phyloP scores from a whole-genome alignment of 106 monocot genomes.

The Acorus gramineus region DNA sequence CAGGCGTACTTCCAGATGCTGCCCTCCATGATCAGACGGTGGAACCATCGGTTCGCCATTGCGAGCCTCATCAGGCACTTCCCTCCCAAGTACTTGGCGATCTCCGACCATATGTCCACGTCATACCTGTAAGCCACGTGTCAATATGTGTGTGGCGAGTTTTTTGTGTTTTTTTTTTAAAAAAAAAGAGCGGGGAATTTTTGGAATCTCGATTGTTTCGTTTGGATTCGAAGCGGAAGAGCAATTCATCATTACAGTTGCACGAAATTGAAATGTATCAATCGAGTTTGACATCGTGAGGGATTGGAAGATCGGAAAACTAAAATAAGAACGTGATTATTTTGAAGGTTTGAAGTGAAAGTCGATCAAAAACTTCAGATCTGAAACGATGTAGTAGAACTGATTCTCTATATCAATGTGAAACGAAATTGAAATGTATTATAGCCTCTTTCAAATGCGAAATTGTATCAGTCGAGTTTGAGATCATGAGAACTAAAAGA shows the following conservation, averaged over 20 bases:
- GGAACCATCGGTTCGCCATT: conserved; percentile 62
- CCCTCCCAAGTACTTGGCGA: conserved; percentile 67
- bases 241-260: no score
- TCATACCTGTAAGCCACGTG: conserved; percentile 42
- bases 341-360: no score
- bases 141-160: neutral
- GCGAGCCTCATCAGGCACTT: conserved; percentile 39
- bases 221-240: no score
- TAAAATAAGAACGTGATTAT: no score
- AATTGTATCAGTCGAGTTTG: neutral
- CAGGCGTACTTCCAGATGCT: conserved; percentile 76
- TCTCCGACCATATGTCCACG: conserved; percentile 83
- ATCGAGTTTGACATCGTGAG: no score
- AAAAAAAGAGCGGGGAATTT: neutral
- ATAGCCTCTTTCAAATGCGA: no score
- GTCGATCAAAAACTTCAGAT: no score
- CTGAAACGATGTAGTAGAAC: no score
- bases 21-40: conserved; percentile 55
- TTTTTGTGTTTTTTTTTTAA: neutral
- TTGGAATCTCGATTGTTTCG: no score
- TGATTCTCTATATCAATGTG: neutral
- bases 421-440: neutral
- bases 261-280: no score
- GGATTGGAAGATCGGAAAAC: no score
- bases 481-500: neutral